phyloP scores from a whole-genome alignment of 306 rosid genomes.

The Rosa chinensis region DNA sequence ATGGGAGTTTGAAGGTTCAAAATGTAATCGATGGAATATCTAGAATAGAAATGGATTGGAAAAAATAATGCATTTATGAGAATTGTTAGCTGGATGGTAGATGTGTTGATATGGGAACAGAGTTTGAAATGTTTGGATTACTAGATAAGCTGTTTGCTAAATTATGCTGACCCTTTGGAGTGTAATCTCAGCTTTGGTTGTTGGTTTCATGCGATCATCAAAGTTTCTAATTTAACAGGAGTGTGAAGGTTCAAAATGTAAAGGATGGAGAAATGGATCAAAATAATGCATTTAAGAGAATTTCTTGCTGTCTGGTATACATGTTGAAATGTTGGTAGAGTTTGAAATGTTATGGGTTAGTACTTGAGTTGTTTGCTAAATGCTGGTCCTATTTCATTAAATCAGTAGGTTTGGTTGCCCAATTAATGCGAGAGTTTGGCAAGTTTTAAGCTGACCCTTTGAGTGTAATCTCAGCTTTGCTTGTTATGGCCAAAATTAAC shows the following conservation, averaged over 20 bases:
- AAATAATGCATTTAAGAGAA: not conserved
- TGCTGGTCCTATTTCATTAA: constrained; percentile 3
- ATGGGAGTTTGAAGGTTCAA: not conserved
- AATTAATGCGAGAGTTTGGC: constrained; percentile 12
- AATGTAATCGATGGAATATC: not conserved
- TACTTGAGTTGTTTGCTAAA: not conserved
- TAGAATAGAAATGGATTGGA: not conserved
- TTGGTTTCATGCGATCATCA: not conserved
- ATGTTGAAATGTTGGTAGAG: not conserved
- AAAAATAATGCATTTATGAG: not conserved
- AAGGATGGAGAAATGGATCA: too few species aligned
- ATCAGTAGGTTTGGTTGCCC: constrained; percentile 1
- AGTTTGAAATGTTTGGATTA: too few species aligned
- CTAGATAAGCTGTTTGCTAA: constrained; percentile 4
- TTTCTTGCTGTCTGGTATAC: not conserved
- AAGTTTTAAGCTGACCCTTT: constrained; percentile 18
- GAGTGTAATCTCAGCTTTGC: constrained; percentile 4
- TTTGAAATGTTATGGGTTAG: constrained; percentile 15
- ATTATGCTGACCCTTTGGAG: constrained; percentile 20
- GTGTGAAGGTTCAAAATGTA: not conserved
- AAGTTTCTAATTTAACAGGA: not conserved
- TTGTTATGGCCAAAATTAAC: not conserved
- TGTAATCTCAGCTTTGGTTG: not conserved
- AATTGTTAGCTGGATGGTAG: not conserved
- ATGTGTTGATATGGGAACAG: constrained; percentile 4